Conservation (phyloP, 768 basidiomycete genomes). For the Psilocybe sp. region DNA sequence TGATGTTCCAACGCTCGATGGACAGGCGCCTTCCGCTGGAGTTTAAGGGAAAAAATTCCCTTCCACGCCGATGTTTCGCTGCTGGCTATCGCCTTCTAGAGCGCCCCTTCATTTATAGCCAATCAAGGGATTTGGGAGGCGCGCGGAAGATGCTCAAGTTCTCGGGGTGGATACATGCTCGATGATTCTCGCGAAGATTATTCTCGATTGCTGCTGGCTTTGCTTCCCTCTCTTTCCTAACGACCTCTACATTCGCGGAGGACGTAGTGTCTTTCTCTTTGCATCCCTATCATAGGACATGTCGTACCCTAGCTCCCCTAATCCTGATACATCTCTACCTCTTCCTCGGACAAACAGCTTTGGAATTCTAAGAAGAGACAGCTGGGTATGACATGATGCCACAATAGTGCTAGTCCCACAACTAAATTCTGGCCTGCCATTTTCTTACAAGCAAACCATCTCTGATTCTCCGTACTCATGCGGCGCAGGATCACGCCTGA, state of each 20-base stretch:
- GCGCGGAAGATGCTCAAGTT: too few relatives aligned
- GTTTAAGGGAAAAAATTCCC: too few relatives aligned
- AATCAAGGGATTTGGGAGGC: too few relatives aligned
- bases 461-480: conserved; percentile 45
- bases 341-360: conserved; percentile 30
- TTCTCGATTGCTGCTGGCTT: not conserved
- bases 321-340: conserved; percentile 29
- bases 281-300: conserved; percentile 16
- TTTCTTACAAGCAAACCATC: conserved; percentile 26
- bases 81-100: too few relatives aligned
- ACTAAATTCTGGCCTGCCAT: not conserved
- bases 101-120: too few relatives aligned
- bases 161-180: too few relatives aligned
- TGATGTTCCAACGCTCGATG: too few relatives aligned
- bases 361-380: conserved; percentile 36
- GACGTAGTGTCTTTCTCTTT: conserved; percentile 12
- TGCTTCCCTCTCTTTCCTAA: conserved; percentile 8
- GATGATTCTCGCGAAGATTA: too few relatives aligned
- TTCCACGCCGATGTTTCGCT: too few relatives aligned
- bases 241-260: conserved; percentile 3
- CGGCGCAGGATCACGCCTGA: conserved; percentile 36
- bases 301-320: conserved; percentile 27
- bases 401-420: not conserved
- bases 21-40: too few relatives aligned
- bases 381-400: conserved; percentile 29